Evolutionary conservation across 352 stramenopile species (phyloP).

Genomic region (Pythium chondricola): DNA sequence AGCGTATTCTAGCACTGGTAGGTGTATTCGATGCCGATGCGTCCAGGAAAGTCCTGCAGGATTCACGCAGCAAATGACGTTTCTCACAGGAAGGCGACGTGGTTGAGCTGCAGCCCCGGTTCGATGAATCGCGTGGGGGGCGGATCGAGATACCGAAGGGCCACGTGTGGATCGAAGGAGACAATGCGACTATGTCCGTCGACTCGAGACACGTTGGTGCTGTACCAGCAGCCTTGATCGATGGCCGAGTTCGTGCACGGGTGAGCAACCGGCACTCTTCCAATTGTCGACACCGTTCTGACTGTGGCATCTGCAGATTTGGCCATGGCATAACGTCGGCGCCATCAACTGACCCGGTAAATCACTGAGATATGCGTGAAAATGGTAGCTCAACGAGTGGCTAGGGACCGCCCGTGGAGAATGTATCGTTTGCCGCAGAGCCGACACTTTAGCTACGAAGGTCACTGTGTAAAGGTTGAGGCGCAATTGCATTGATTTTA

Average conservation of each 20-base stretch:
- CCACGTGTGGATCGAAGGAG: constrained; percentile 95
- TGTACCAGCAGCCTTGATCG: constrained; percentile 83
- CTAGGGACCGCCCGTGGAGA: no score
- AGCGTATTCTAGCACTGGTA: constrained; percentile 83
- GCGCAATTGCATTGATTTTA: neutral
- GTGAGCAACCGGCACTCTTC: no score
- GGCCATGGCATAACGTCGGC: no score
- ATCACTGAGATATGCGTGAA: no score
- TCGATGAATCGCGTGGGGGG: constrained; percentile 43
- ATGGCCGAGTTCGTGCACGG: constrained; percentile 52
- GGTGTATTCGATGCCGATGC: constrained; percentile 39
- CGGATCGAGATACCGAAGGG: constrained; percentile 86
- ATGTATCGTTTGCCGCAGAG: no score
- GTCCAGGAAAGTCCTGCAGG: no score
- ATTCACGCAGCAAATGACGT: no score
- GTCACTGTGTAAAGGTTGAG: neutral
- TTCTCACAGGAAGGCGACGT: constrained; percentile 70
- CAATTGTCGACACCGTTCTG: no score
- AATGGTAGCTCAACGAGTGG: no score
- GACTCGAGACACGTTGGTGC: constrained; percentile 94
- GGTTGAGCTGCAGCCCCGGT: constrained; percentile 69
- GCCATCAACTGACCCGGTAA: no score
- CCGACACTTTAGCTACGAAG: no score
- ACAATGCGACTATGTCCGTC: constrained; percentile 92
- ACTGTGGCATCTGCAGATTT: no score